Base-by-base conservation (phyloP, 148 eudicot species). In the Arctostaphylos glauca region DNA sequence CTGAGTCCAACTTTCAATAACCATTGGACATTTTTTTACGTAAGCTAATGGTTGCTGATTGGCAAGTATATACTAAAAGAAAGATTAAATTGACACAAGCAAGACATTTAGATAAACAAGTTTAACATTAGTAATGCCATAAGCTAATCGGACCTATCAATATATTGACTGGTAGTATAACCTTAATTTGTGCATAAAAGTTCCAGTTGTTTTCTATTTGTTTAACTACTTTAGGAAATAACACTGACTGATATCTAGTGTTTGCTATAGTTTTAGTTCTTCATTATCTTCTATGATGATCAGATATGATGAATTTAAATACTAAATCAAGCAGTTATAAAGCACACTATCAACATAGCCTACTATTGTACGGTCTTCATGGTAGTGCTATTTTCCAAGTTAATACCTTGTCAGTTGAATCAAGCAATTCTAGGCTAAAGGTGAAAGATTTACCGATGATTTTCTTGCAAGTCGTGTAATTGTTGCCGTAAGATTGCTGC, bases 401-500 rank as follows among this genome's bases (percentile, higher is more conserved):
- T 66, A n/a, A n/a, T n/a, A 10, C 71, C 71, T 25, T 9, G 16
- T 25, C 71, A 66, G 23, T 10, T 25, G 9, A 66, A 64, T 14
- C 0, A 66, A 25, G 71, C 12, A 10, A 23, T 66, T 66, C 71
- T 6, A 0, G 0, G 71, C 71, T 25, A 23, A 71, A 43, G 81
- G 31, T 8, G 54, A 79, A 54, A 54, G 73, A 31, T 77, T 60
- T 89, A 94, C 97, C 97, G 80, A 56, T 94, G 97, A 77, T 87
- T 94, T 86, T 86, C 94, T 88, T 92, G 91, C 87, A 94, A 85
- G 86, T 84, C 89, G 76, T 91, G 92, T 70, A 94, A 84, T 80
- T 94, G 97, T 73, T 92, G 93, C 84, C 89, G 89, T 78, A 94
- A 81, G 88, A 87, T 90, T 81, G 91, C 92, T 58, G 91, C 93